Percentiles rank a stretch among this genome's conserved stretches.
phyloP scores from a whole-genome alignment of 768 basidiomycete genomes.

The Phylloporus sp. region DNA sequence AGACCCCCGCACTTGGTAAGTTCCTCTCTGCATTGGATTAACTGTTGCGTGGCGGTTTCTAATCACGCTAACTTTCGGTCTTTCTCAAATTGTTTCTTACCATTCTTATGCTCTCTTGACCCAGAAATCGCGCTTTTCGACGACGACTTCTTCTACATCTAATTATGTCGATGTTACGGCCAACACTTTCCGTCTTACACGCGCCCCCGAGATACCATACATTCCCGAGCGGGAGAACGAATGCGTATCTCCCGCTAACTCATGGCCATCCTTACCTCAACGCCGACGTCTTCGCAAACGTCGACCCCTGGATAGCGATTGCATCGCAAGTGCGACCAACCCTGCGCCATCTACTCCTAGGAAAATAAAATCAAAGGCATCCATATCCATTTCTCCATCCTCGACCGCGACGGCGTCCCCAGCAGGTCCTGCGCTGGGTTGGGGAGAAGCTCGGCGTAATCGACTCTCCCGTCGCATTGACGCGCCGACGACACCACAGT shows the following conservation, averaged over 20 bases:
- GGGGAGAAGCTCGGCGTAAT: constrained; percentile 1
- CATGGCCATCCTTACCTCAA: constrained; percentile 23
- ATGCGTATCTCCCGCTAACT: constrained; percentile 13
- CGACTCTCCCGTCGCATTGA: constrained; percentile 2
- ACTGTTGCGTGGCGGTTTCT: background rate
- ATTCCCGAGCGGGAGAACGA: constrained; percentile 3
- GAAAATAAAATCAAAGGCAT: background rate
- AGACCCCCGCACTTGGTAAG: constrained; percentile 17
- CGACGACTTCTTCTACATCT: constrained; percentile 34
- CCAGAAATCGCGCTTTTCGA: constrained; percentile 35
- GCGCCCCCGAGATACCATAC: background rate
- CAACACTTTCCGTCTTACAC: constrained; percentile 1
- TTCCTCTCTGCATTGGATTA: background rate
- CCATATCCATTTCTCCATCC: constrained; percentile 1
- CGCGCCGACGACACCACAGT: background rate
- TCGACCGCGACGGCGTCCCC: constrained; percentile 1
- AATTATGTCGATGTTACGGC: constrained; percentile 21
- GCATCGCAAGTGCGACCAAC: background rate
- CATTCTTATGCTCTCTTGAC: background rate
- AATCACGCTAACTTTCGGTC: background rate
- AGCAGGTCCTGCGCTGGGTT: background rate
- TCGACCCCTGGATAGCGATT: constrained; percentile 14
- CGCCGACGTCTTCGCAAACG: constrained; percentile 31
- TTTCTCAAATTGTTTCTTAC: background rate
- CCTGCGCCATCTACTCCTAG: constrained; percentile 14